Conservation (phyloP, 768 basidiomycete species). For the Rhizopogon vulgaris region DNA sequence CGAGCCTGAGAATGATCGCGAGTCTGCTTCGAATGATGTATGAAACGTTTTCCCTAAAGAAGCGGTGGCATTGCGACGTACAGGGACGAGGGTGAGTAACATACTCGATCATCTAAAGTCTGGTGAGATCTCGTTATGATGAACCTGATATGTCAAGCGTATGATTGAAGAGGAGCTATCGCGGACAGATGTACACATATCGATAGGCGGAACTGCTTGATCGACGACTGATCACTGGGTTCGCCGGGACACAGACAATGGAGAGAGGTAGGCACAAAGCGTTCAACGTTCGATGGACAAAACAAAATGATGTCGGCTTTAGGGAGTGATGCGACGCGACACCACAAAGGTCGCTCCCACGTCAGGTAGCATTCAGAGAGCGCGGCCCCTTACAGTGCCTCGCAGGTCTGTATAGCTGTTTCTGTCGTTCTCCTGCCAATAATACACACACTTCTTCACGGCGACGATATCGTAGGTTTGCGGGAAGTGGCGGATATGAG, state of each 20-base stretch:
- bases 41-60: neutral
- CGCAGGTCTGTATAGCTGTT: neutral
- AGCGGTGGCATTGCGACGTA: neutral
- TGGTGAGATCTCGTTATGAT: neutral
- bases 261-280: neutral
- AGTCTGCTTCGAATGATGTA: constrained; percentile 1
- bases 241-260: neutral
- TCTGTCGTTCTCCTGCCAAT: neutral
- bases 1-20: neutral
- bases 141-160: neutral
- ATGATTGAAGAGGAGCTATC: neutral
- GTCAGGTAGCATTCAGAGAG: neutral
- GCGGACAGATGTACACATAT: neutral
- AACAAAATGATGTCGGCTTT: neutral
- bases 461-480: neutral
- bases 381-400: neutral
- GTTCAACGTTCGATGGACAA: no score
- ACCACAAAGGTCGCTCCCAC: neutral
- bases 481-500: neutral
- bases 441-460: neutral
- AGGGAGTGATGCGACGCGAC: neutral
- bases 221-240: neutral
- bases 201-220: neutral
- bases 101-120: neutral
- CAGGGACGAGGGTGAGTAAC: neutral